These are phyloP conservation scores for Lepiota venenata DNA, from an alignment of 768 basidiomycete species.

Conservation along the genomic window DNA sequence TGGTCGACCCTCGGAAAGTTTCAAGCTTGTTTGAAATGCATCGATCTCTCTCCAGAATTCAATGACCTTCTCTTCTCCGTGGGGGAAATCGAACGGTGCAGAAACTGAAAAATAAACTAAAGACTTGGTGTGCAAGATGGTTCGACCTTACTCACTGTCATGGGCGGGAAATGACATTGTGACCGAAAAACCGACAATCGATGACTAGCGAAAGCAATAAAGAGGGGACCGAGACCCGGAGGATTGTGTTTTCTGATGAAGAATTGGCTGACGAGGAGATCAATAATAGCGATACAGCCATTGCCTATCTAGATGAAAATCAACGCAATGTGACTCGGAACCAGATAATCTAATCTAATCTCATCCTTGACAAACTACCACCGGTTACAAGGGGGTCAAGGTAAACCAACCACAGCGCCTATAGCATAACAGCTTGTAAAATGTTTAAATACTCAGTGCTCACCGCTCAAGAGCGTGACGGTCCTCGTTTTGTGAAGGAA, in stretches of 20 bases:
- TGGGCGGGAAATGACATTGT: slow-evolving; percentile 67
- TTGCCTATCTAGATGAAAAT: slow-evolving; percentile 8
- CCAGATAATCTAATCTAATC: slow-evolving; percentile 5
- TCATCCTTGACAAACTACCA: background rate
- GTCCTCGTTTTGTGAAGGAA: no score
- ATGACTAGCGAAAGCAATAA: background rate
- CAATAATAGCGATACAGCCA: slow-evolving; percentile 8
- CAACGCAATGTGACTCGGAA: background rate
- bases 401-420: no score
- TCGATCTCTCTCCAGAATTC: slow-evolving; percentile 95
- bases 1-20: slow-evolving; percentile 87
- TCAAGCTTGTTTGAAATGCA: slow-evolving; percentile 92
- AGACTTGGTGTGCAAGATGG: slow-evolving; percentile 1
- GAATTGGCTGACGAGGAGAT: background rate
- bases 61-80: slow-evolving; percentile 88
- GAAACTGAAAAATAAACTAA: slow-evolving; percentile 48
- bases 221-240: background rate
- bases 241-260: background rate
- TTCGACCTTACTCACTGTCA: slow-evolving; percentile 52
- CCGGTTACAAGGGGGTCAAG: background rate
- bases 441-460: no score
- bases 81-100: slow-evolving; percentile 75
- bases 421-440: no score
- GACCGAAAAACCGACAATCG: background rate
- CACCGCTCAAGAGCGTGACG: no score